phyloP scores from a whole-genome alignment of 1,139 yeast species.

The Yamadazyma oceani region DNA sequence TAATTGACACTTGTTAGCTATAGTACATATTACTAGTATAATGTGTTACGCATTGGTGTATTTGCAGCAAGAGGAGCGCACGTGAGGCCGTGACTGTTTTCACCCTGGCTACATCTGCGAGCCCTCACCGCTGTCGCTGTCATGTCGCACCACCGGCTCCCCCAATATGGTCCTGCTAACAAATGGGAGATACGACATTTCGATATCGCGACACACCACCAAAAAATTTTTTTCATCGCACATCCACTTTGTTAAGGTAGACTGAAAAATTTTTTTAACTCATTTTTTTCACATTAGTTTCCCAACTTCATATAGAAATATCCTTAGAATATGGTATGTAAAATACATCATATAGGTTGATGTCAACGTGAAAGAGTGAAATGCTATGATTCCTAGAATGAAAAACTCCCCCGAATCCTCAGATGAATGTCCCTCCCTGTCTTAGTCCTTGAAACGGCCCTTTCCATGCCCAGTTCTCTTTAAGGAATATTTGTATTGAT shows the following conservation, averaged over 20 bases:
- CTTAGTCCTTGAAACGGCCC: no score
- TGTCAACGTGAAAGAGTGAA: not conserved
- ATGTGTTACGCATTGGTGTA: no score
- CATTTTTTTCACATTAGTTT: not conserved
- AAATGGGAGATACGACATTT: not conserved
- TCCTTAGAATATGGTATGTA: constrained; percentile 2
- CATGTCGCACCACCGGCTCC: no score
- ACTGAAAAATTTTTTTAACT: constrained; percentile 2
- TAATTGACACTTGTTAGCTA: no score
- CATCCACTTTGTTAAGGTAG: not conserved
- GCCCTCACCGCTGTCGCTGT: no score
- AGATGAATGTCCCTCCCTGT: no score
- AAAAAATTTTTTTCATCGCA: not conserved
- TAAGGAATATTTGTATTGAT: no score
- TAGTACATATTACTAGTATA: no score
- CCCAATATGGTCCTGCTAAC: not conserved
- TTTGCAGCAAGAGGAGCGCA: no score
- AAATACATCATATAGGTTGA: no score
- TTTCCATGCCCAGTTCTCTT: no score
- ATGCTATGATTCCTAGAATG: not conserved
- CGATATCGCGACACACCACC: not conserved
- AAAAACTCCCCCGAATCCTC: no score
- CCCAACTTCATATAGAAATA: constrained; percentile 1
- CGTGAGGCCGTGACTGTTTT: constrained; percentile 10
- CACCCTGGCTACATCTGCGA: not conserved